Conservation (phyloP, 768 basidiomycete species). For the Pilatotrama ljubarskyi region DNA sequence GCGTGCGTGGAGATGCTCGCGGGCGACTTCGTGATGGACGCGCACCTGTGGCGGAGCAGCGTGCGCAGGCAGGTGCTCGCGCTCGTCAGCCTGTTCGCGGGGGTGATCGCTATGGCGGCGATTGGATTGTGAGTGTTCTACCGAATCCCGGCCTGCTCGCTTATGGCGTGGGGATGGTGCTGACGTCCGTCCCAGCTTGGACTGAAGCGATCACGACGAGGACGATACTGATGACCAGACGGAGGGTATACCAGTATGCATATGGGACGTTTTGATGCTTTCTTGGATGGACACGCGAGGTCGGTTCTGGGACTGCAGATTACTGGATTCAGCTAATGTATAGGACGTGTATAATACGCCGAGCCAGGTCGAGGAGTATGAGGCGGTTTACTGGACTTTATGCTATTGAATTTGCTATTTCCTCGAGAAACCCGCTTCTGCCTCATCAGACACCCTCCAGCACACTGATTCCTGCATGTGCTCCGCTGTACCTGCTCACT, state of each 20-base stretch:
- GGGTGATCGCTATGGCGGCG: constrained; percentile 55
- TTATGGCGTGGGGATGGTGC: too few relatives aligned
- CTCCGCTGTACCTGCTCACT: too few relatives aligned
- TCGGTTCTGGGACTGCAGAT: neutral
- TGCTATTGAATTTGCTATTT: too few relatives aligned
- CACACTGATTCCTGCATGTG: too few relatives aligned
- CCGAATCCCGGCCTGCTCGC: too few relatives aligned
- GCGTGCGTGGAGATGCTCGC: constrained; percentile 87
- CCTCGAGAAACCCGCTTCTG: too few relatives aligned
- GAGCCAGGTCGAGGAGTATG: neutral
- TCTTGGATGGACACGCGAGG: neutral
- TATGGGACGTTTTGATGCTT: too few relatives aligned
- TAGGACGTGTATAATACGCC: constrained; percentile 1
- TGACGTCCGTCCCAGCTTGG: neutral
- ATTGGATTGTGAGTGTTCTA: constrained; percentile 22
- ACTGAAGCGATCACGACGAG: neutral
- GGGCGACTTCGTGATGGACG: constrained; percentile 81
- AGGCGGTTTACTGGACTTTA: too few relatives aligned
- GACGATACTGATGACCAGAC: neutral
- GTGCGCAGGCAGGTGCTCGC: constrained; percentile 52
- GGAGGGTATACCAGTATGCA: neutral
- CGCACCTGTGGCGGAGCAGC: constrained; percentile 45
- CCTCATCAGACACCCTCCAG: too few relatives aligned
- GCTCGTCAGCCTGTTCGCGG: constrained; percentile 58
- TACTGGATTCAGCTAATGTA: neutral